These are phyloP conservation scores for Tylopilus intermedius DNA, from an alignment of 768 basidiomycete species.

Conservation along the genomic window DNA sequence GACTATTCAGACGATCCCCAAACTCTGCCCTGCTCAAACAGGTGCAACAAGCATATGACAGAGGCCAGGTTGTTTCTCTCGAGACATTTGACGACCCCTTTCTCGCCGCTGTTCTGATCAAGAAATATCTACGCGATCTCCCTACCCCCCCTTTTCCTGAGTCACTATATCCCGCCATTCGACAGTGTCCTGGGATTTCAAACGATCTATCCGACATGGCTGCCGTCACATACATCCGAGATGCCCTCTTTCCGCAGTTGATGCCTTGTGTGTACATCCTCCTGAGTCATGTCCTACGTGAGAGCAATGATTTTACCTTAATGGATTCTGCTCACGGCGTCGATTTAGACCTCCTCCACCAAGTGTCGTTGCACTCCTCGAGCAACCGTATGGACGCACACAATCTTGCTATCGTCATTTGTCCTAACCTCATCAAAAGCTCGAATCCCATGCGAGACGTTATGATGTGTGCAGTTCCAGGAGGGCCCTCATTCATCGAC, in stretches of 20 bases:
- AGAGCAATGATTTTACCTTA: constrained; percentile 20
- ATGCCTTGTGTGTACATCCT: constrained; percentile 69
- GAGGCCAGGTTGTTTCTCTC: constrained; percentile 77
- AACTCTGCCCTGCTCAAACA: constrained; percentile 63
- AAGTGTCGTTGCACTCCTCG: constrained; percentile 63
- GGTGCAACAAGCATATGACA: constrained; percentile 79
- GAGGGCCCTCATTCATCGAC: constrained; percentile 37
- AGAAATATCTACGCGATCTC: constrained; percentile 80
- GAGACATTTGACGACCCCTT: constrained; percentile 72
- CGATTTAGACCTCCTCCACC: constrained; percentile 66
- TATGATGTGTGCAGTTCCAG: constrained; percentile 63
- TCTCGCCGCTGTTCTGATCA: constrained; percentile 78
- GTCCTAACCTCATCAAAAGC: constrained; percentile 74
- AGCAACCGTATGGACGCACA: constrained; percentile 78
- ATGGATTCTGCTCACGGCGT: constrained; percentile 3
- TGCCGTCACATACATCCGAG: constrained; percentile 60
- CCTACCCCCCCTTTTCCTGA: constrained; percentile 78
- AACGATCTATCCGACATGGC: constrained; percentile 52
- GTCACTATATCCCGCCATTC: constrained; percentile 56
- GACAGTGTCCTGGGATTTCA: constrained; percentile 59
- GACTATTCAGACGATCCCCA: constrained; percentile 80
- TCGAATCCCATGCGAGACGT: constrained; percentile 67
- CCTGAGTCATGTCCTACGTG: constrained; percentile 63
- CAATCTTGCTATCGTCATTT: constrained; percentile 75
- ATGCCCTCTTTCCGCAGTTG: constrained; percentile 62